These are phyloP conservation scores for Podospora conica DNA, from an alignment of 495 filamentous ascomycete genomes.

Conservation along the genomic window DNA sequence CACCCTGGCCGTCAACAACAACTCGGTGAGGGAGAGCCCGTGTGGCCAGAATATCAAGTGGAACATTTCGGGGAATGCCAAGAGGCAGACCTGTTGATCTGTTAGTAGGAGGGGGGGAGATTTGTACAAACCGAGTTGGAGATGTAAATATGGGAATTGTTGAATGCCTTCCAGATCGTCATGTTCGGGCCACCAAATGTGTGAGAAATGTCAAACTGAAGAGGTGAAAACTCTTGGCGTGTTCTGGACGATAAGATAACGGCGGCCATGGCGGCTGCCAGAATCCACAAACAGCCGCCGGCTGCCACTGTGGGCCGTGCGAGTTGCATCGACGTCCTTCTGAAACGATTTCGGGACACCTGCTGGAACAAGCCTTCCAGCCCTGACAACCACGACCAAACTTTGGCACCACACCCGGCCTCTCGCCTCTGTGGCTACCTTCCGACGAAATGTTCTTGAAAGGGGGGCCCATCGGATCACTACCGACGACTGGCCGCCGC, in stretches of 20 bases:
- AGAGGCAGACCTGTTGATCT: slow-evolving; percentile 32
- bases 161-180: too few relatives aligned
- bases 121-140: neutral
- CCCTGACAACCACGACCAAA: neutral
- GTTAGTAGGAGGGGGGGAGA: slow-evolving; percentile 12
- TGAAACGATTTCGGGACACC: neutral
- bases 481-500: neutral
- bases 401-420: neutral
- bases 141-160: neutral
- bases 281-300: neutral
- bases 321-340: neutral
- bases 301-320: neutral
- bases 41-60: slow-evolving; percentile 40
- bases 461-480: neutral
- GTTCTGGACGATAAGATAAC: neutral
- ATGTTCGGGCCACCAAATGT: too few relatives aligned
- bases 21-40: slow-evolving; percentile 37
- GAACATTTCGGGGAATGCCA: slow-evolving; percentile 33
- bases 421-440: neutral
- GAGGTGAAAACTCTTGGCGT: neutral
- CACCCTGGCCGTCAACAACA: slow-evolving; percentile 34
- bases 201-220: neutral
- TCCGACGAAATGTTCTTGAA: too few relatives aligned
- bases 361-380: neutral
- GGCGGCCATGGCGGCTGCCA: neutral